phyloP scores from a whole-genome alignment of 352 stramenopile species.

The Globisporangium cylindrosporum region DNA sequence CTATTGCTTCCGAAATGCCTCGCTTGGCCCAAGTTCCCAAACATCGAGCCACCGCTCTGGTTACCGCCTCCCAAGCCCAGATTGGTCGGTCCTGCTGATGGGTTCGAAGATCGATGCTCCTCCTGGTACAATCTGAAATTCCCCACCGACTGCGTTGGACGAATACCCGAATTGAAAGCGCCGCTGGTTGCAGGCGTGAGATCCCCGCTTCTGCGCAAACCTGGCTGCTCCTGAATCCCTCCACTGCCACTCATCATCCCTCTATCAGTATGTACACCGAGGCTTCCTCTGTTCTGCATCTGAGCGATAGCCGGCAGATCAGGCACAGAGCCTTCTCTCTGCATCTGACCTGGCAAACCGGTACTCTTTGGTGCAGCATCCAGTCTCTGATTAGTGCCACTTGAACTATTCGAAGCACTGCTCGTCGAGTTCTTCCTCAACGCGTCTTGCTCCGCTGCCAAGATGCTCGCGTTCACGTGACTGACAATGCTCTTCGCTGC shows the following conservation, averaged over 20 bases:
- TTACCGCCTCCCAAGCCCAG: background rate
- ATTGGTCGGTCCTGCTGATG: background rate
- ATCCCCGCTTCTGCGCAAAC: slow-evolving; percentile 22
- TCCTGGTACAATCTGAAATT: slow-evolving; percentile 75
- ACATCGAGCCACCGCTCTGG: slow-evolving; percentile 14
- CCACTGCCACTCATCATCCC: slow-evolving; percentile 2
- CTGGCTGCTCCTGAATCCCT: slow-evolving; percentile 22
- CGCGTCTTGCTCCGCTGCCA: slow-evolving; percentile 54
- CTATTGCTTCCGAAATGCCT: slow-evolving; percentile 8
- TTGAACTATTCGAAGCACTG: background rate
- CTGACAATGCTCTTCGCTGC: slow-evolving; percentile 66
- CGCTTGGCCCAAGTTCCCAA: slow-evolving; percentile 17
- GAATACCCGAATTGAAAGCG: slow-evolving; percentile 28
- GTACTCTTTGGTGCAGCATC: slow-evolving; percentile 16
- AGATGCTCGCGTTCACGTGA: slow-evolving; percentile 54
- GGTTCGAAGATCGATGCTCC: slow-evolving; percentile 26
- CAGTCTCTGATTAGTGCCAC: background rate
- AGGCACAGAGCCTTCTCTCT: slow-evolving; percentile 39
- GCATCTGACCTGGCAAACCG: slow-evolving; percentile 22
- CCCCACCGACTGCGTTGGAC: slow-evolving; percentile 63
- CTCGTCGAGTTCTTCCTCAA: slow-evolving; percentile 18
- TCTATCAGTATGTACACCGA: slow-evolving; percentile 9
- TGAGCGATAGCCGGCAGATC: slow-evolving; percentile 21
- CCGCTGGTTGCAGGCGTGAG: slow-evolving; percentile 16
- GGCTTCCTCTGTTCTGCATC: slow-evolving; percentile 12